These are phyloP conservation scores for Picea glauca DNA, from an alignment of 75 land plant species.

Conservation along the genomic window DNA sequence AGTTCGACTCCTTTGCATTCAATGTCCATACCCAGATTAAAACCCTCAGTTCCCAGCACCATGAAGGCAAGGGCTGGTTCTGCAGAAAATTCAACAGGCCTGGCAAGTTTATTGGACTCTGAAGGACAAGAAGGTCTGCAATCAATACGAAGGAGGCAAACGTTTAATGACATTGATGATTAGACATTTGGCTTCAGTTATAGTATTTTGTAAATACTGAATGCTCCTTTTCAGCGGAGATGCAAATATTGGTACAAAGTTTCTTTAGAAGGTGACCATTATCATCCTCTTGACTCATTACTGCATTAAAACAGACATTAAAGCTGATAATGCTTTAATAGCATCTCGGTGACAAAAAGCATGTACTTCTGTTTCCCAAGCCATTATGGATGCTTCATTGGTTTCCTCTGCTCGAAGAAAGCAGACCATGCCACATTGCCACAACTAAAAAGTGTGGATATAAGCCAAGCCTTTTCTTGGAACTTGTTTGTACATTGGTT, in stretches of 20 bases:
- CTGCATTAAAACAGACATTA: no score
- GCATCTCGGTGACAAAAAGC: no score
- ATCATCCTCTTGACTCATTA: no score
- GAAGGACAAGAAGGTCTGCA: slow-evolving; percentile 20
- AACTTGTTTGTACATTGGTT: no score
- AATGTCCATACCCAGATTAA: slow-evolving; percentile 64
- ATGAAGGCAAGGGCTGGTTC: slow-evolving; percentile 7
- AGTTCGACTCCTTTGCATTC: slow-evolving; percentile 36
- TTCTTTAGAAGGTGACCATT: no score
- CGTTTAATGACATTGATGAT: slow-evolving; percentile 19
- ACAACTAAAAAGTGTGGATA: no score
- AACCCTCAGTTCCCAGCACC: slow-evolving; percentile 27
- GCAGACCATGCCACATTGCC: no score
- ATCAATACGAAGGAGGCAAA: slow-evolving; percentile 41
- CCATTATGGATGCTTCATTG: no score
- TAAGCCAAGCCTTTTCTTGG: no score
- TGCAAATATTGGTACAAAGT: neutral
- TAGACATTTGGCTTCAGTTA: neutral
- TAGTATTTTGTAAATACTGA: neutral
- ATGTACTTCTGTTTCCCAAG: no score
- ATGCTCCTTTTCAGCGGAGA: neutral
- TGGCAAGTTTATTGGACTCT: neutral
- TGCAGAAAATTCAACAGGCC: neutral
- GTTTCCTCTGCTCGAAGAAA: no score
- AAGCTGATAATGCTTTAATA: no score